Percentiles rank a stretch among this genome's conserved stretches.
These are phyloP conservation scores for Starmerella khaoyaiensis DNA, from an alignment of 805 yeast species.

Conservation along the genomic window DNA sequence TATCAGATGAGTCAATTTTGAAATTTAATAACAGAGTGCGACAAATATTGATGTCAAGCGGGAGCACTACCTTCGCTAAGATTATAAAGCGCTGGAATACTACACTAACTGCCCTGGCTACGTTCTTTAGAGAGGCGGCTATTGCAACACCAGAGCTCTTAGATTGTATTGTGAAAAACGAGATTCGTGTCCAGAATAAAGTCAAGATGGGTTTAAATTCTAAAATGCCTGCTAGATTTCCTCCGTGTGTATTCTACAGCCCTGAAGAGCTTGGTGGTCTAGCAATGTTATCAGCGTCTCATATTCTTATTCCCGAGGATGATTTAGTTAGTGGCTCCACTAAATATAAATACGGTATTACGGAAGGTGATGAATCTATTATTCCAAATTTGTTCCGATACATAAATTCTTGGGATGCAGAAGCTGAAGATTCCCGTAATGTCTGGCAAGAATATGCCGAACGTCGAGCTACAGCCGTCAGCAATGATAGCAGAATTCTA, in stretches of 20 bases:
- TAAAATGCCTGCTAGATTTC: slow-evolving; percentile 96
- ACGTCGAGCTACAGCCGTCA: slow-evolving; percentile 73
- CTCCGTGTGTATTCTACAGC: slow-evolving; percentile 96
- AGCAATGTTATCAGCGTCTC: slow-evolving; percentile 96
- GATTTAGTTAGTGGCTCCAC: slow-evolving; percentile 78
- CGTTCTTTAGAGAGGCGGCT: slow-evolving; percentile 89
- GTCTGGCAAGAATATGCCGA: slow-evolving; percentile 97
- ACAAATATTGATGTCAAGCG: slow-evolving; percentile 87
- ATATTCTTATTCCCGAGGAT: slow-evolving; percentile 84
- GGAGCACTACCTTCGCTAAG: slow-evolving; percentile 88
- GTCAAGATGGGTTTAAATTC: slow-evolving; percentile 92
- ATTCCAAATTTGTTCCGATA: slow-evolving; percentile 92
- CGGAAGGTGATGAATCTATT: slow-evolving; percentile 43
- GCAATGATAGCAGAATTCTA: slow-evolving; percentile 72
- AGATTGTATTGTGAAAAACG: slow-evolving; percentile 77
- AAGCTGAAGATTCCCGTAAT: slow-evolving; percentile 81
- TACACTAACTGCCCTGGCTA: slow-evolving; percentile 68
- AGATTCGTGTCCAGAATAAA: slow-evolving; percentile 83
- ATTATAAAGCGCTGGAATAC: slow-evolving; percentile 95
- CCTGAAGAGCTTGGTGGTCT: slow-evolving; percentile 96
- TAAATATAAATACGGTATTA: slow-evolving; percentile 89
- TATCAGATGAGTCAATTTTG: slow-evolving; percentile 65
- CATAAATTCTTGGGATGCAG: slow-evolving; percentile 93
- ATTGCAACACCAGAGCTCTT: slow-evolving; percentile 66
- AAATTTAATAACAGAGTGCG: slow-evolving; percentile 72